Base-by-base conservation (phyloP, 306 rosid species). In the Inga leiocalycina region DNA sequence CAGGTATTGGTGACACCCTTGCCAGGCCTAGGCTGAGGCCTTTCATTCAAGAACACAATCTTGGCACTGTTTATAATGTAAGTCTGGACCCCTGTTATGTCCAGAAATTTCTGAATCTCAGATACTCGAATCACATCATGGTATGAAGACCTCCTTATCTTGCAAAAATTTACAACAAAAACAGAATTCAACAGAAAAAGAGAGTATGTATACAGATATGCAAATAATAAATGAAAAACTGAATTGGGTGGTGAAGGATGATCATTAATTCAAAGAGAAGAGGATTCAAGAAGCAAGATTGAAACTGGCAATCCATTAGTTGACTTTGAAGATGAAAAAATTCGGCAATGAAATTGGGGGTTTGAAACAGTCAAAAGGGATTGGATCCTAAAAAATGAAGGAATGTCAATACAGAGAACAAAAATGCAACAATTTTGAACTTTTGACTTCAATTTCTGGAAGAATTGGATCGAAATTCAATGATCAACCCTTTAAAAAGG, bases 91-190 rank as follows among this genome's bases (percentile, higher is more conserved):
- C 84, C 94, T 74, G 86, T 66, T 85, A 91, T 88, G 81, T 91
- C 93, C 93, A 91, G 12, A 80, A 79, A 86, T 86, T 86, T 91
- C 88, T 89, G 94, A 52, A 91, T 89, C 85, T 91, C 94, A 10
- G 87, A 81, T 32, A 91, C 93, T 73, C 94, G 88, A 85, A 91
- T 91, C 83, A 91, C 94, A 86, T 91, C 94, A 88, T 91, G 94
- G 87, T 91, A 91, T 37, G 93, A 91, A 73, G 94, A 91, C 79
- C 94, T 91, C 76, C 94, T 88, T 89, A 91, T 89, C 94, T 91
- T 70, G 64, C 4, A 83, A 85, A 46, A 78, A 66, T 64, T 57
- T 11, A 14, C 44, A 32, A 44, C 12, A 34, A 45, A 2, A 35
- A 16, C 27, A 49, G 9, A 79, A 76, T 1, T 64, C 83, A 87